phyloP scores from a whole-genome alignment of 1,284 basidiomycete genomes.

The Anthracocystis panici-leucophaei region DNA sequence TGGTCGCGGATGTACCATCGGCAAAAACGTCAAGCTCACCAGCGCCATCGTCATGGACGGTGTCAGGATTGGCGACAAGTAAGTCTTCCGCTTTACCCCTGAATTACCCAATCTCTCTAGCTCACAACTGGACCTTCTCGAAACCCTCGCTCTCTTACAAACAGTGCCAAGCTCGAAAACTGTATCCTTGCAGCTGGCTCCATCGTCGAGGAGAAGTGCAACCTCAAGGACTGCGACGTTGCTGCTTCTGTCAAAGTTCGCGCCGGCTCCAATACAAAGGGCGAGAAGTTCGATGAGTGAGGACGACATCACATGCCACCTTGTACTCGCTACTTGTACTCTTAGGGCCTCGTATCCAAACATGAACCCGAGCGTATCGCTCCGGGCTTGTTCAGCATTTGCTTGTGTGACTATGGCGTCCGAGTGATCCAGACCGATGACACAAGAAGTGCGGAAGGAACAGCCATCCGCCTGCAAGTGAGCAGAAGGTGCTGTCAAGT shows the following conservation, averaged over 20 bases:
- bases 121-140: constrained; percentile 1
- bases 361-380: too few relatives aligned
- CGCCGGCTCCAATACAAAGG: constrained; percentile 59
- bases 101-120: not conserved
- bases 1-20: constrained; percentile 88
- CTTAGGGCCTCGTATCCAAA: too few relatives aligned
- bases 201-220: constrained; percentile 82
- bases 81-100: constrained; percentile 60
- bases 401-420: too few relatives aligned
- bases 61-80: constrained; percentile 88
- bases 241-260: constrained; percentile 86
- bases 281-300: constrained; percentile 59
- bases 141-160: not conserved
- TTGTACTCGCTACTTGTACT: too few relatives aligned
- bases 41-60: constrained; percentile 92
- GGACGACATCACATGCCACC: not conserved
- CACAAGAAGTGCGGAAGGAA: too few relatives aligned
- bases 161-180: constrained; percentile 87
- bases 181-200: constrained; percentile 87
- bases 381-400: too few relatives aligned
- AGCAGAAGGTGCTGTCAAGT: too few relatives aligned
- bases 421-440: too few relatives aligned
- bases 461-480: too few relatives aligned
- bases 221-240: constrained; percentile 84
- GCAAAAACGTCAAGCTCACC: constrained; percentile 84